Evolutionary conservation across 1,284 basidiomycete species (phyloP).

Genomic region (Ceratobasidium sp.): DNA sequence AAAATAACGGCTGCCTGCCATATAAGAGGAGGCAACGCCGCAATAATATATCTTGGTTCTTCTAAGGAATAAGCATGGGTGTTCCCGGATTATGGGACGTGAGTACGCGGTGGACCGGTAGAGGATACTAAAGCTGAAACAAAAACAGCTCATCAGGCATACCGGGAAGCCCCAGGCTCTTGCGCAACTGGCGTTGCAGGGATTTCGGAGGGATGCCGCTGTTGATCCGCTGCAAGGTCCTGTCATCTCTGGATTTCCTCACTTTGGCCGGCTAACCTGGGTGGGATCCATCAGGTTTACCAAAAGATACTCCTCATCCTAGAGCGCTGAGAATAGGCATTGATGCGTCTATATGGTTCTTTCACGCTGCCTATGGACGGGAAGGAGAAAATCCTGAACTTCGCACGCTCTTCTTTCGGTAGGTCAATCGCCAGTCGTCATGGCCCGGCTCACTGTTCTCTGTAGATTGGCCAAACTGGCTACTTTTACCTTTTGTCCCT

Average conservation of each 20-base stretch:
- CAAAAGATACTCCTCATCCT: conserved; percentile 16
- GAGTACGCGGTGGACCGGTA: conserved; percentile 39
- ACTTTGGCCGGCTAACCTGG: not conserved
- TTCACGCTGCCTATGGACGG: conserved; percentile 52
- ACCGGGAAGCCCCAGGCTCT: conserved; percentile 43
- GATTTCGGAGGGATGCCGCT: conserved; percentile 48
- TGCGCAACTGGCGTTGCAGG: conserved; percentile 46
- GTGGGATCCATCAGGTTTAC: conserved; percentile 17
- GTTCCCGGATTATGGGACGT: conserved; percentile 55
- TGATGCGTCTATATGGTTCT: conserved; percentile 52
- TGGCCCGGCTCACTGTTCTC: conserved; percentile 43
- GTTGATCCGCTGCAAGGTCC: conserved; percentile 50
- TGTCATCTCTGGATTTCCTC: conserved; percentile 35
- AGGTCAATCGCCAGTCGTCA: not conserved
- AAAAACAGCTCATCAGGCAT: conserved; percentile 43
- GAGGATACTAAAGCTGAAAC: not conserved
- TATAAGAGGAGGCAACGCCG: not conserved
- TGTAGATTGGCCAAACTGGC: conserved; percentile 63
- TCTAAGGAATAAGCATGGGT: conserved; percentile 48
- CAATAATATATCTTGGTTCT: not conserved
- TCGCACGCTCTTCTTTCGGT: conserved; percentile 58
- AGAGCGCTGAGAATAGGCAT: conserved; percentile 29
- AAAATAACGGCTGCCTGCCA: not conserved
- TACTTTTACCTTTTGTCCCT: conserved; percentile 78
- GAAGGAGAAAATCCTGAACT: conserved; percentile 57